phyloP scores from a whole-genome alignment of 2,329 filamentous ascomycete genomes.

The Fusarium temperatum region DNA sequence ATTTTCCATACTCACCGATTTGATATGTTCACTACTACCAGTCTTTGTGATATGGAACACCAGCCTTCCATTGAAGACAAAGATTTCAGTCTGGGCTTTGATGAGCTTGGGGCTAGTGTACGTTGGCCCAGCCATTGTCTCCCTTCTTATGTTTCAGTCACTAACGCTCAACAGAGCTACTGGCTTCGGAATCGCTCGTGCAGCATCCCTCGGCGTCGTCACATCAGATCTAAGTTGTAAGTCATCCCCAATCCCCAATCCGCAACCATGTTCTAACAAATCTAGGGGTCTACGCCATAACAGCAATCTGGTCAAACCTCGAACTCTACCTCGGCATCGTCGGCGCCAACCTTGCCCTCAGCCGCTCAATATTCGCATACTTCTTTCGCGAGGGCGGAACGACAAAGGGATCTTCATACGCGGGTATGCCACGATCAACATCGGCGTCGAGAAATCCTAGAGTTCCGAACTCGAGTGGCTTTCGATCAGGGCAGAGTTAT shows the following conservation, averaged over 20 bases:
- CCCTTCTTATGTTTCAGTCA: accelerated
- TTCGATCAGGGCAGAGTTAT: constrained; percentile 2
- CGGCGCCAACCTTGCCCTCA: constrained; percentile 44
- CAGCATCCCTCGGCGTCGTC: constrained; percentile 28
- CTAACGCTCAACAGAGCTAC: constrained; percentile 27
- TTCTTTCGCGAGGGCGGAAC: constrained; percentile 15
- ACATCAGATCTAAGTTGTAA: constrained; percentile 37
- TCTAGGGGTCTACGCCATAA: constrained; percentile 45
- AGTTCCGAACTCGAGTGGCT: constrained; percentile 6
- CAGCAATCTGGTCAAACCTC: constrained; percentile 51
- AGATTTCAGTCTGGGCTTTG: constrained; percentile 44
- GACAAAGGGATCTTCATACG: constrained; percentile 7
- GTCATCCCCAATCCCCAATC: background rate
- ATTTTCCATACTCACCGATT: constrained; percentile 31
- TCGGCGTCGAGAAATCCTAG: constrained; percentile 12
- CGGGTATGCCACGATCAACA: constrained; percentile 1
- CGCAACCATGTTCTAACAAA: background rate
- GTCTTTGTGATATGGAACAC: constrained; percentile 48
- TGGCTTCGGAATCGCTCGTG: constrained; percentile 34
- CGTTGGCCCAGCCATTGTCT: background rate
- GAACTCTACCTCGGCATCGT: constrained; percentile 51
- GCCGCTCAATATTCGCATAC: constrained; percentile 32
- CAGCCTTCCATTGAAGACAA: constrained; percentile 43
- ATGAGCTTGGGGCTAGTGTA: constrained; percentile 46
- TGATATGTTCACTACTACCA: constrained; percentile 40